Evolutionary conservation across 768 basidiomycete genomes (phyloP).

Genomic region (Podaxis rugospora): DNA sequence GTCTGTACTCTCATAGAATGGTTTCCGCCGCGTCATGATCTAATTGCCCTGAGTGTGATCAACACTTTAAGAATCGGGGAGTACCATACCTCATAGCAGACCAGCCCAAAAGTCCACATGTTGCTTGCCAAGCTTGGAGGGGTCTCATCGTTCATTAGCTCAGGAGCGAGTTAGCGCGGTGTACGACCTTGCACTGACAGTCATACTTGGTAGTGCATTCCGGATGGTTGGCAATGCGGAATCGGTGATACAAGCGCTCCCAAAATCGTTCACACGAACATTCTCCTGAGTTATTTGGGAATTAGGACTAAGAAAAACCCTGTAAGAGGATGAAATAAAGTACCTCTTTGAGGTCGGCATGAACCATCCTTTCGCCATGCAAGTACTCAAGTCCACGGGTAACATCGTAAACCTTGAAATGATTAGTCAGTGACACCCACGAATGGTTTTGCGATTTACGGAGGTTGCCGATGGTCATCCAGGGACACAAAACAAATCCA

Average conservation of each 20-base stretch:
- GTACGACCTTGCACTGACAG: background rate
- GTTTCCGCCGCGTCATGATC: background rate
- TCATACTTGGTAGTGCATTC: background rate
- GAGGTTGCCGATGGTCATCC: conserved; percentile 13
- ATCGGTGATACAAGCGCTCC: background rate
- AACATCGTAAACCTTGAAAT: background rate
- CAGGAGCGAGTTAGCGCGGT: background rate
- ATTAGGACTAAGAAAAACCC: background rate
- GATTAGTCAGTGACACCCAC: background rate
- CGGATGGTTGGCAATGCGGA: background rate
- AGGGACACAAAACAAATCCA: conserved; percentile 12
- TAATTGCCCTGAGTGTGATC: background rate
- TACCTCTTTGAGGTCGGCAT: background rate
- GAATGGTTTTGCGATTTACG: background rate
- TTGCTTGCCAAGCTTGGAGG: background rate
- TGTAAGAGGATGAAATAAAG: background rate
- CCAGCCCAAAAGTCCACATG: background rate
- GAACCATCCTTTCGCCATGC: background rate
- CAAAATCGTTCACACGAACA: background rate
- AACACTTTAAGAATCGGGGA: background rate
- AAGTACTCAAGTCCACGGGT: background rate
- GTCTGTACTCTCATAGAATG: background rate
- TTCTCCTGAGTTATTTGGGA: background rate
- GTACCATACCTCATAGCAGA: background rate
- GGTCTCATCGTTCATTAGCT: background rate